Base-by-base conservation (phyloP, 2,329 filamentous ascomycete genomes). In the Pseudogymnoascus sp. region DNA sequence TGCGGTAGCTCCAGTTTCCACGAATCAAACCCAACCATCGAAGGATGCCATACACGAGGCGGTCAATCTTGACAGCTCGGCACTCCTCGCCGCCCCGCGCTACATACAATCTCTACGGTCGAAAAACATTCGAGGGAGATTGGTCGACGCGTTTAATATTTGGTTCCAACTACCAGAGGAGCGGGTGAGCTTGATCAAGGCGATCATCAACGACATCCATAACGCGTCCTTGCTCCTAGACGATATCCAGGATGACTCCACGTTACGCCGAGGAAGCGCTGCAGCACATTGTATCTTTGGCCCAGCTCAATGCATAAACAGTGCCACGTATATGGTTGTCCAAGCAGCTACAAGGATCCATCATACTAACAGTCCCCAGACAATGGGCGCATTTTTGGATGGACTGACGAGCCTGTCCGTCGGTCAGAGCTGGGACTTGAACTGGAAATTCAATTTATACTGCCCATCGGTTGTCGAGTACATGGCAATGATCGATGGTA, bases 241-340 rank as follows among this genome's bases (percentile, higher is more conserved):
- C 60, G 76, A 79, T 66, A 69, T 79, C 13, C 67, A 78, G 65
- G 76, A 78, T 60, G 61, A 65, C 1, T 76, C 76, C 0, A 31
- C 64, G 2, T 64, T 76, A 0, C 69, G 76, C 1, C 70, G 76
- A 2, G 74, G 73, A 2, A 69, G 68, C n/a, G 74, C 75, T 5
- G 64, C 76, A 0, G 67, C 74, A 0, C 76, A 78, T 62, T 65
- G 64, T 1, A 68, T 78, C 4, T 79, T 73, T 63, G 76, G 76
- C 0, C 31, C 42, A 4, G 67, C 69, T 0, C 75, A 77, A 61
- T 71, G 75, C 2, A 74, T 78, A 61, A 77, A 78, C 64, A 69
- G 69, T 2, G 72, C 76, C 1, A 72, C 67, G 4, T 76, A 71
- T 64, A 64, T 68, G 38, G 13, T 59, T 10, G 16, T 35, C 6